Evolutionary conservation across 2,329 filamentous ascomycete genomes (phyloP).

Genomic region (Monilinia fructicola): DNA sequence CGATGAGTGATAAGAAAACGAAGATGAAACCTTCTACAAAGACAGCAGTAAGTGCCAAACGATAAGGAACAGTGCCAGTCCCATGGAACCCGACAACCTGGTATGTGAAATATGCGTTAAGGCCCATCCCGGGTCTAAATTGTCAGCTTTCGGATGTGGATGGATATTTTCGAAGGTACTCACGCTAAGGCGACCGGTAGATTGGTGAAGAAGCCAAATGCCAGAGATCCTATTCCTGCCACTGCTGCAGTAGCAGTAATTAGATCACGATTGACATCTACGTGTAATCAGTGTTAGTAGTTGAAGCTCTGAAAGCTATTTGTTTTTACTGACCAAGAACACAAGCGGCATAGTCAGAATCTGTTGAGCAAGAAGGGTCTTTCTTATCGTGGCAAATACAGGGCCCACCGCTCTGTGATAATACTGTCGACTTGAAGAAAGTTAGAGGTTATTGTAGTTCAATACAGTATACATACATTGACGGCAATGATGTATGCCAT

Average conservation of each 20-base stretch:
- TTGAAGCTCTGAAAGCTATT: not conserved
- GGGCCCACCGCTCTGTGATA: constrained; percentile 73
- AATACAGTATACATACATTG: constrained; percentile 49
- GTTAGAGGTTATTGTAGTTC: not conserved
- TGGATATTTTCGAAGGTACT: constrained; percentile 40
- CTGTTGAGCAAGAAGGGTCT: constrained; percentile 32
- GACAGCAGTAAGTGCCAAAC: constrained; percentile 61
- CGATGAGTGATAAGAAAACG: constrained; percentile 62
- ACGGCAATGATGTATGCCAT: constrained; percentile 86
- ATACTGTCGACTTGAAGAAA: constrained; percentile 62
- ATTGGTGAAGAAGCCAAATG: constrained; percentile 79
- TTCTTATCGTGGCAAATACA: constrained; percentile 57
- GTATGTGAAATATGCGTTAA: constrained; percentile 68
- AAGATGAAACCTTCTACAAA: constrained; percentile 66
- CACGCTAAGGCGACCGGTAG: constrained; percentile 74
- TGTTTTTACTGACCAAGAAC: constrained; percentile 39
- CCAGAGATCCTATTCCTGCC: constrained; percentile 70
- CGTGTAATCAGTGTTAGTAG: not conserved
- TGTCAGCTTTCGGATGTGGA: constrained; percentile 15
- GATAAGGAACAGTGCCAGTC: constrained; percentile 56
- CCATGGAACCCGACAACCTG: constrained; percentile 64
- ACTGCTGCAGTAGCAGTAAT: constrained; percentile 83
- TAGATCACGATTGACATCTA: constrained; percentile 52
- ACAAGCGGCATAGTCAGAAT: constrained; percentile 47
- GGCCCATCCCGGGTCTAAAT: constrained; percentile 62